phyloP scores from a whole-genome alignment of 202 grass and related monocot genomes.

The Saccharum hybrid region DNA sequence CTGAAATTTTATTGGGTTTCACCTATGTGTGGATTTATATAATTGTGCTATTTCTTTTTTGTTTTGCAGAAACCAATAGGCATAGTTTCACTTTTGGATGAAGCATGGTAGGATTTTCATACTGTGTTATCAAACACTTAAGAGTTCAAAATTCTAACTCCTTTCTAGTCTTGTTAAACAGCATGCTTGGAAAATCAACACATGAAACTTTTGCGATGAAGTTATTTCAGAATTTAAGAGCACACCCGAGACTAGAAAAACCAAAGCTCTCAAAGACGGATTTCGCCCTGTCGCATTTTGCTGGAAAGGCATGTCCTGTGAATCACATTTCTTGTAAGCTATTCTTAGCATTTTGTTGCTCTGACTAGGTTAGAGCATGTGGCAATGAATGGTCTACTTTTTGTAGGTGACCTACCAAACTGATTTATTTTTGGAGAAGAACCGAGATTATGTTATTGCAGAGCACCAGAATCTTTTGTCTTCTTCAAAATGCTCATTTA shows the following conservation, averaged over 20 bases:
- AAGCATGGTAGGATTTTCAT: conserved; percentile 75
- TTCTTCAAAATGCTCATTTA: conserved; percentile 78
- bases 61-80: conserved; percentile 88
- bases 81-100: conserved; percentile 90
- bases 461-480: conserved; percentile 73
- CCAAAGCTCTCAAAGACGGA: conserved; percentile 76
- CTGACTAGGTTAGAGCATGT: conserved; percentile 41
- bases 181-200: conserved; percentile 90
- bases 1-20: conserved; percentile 2
- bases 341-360: conserved; percentile 46
- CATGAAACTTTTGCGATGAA: conserved; percentile 74
- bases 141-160: conserved; percentile 52
- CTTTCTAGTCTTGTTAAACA: conserved; percentile 59
- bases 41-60: conserved; percentile 37
- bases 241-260: conserved; percentile 70
- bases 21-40: conserved; percentile 7
- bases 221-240: conserved; percentile 71
- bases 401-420: conserved; percentile 80
- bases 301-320: conserved; percentile 83
- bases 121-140: conserved; percentile 25
- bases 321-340: conserved; percentile 55
- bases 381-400: conserved; percentile 31
- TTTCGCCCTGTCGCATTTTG: conserved; percentile 75
- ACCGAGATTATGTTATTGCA: conserved; percentile 73
- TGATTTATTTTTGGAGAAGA: conserved; percentile 83